Evolutionary conservation across 306 rosid species (phyloP).

Genomic region (Lathyrus tuberosus): DNA sequence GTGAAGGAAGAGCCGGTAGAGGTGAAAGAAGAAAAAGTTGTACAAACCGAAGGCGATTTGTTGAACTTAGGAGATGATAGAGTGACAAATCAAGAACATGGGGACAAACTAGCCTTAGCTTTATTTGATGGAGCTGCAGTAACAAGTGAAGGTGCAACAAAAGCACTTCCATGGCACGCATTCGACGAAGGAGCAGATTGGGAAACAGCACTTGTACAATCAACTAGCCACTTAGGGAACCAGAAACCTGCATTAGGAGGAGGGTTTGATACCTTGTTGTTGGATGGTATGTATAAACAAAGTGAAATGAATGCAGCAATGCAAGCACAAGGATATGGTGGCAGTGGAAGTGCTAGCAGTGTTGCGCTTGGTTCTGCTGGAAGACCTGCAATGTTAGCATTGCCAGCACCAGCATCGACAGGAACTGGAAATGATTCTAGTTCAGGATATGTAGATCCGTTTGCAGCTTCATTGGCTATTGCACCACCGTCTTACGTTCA

Average conservation of each 20-base stretch:
- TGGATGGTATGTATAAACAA: slow-evolving; percentile 85
- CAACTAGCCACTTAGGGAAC: slow-evolving; percentile 55
- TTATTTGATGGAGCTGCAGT: slow-evolving; percentile 63
- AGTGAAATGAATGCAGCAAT: slow-evolving; percentile 42
- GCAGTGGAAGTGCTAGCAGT: slow-evolving; percentile 84
- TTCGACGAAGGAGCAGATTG: slow-evolving; percentile 71
- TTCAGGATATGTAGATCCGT: slow-evolving; percentile 56
- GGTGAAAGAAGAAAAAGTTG: slow-evolving; percentile 31
- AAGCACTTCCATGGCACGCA: slow-evolving; percentile 76
- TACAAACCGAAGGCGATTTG: slow-evolving; percentile 60
- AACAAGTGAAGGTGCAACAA: slow-evolving; percentile 27
- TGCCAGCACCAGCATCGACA: slow-evolving; percentile 68
- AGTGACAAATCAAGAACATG: slow-evolving; percentile 46
- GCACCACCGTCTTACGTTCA: slow-evolving; percentile 90
- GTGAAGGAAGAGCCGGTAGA: slow-evolving; percentile 43
- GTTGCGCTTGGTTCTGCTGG: slow-evolving; percentile 82
- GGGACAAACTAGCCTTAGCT: slow-evolving; percentile 65
- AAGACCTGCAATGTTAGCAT: slow-evolving; percentile 72
- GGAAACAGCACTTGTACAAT: slow-evolving; percentile 79
- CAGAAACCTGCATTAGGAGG: slow-evolving; percentile 65
- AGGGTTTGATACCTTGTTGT: slow-evolving; percentile 69
- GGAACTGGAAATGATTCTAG: not conserved
- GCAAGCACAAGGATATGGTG: slow-evolving; percentile 57
- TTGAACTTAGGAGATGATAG: slow-evolving; percentile 68
- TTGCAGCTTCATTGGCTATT: slow-evolving; percentile 73